phyloP scores from a whole-genome alignment of 805 yeast genomes.

The Saccharomycopsis sp. region DNA sequence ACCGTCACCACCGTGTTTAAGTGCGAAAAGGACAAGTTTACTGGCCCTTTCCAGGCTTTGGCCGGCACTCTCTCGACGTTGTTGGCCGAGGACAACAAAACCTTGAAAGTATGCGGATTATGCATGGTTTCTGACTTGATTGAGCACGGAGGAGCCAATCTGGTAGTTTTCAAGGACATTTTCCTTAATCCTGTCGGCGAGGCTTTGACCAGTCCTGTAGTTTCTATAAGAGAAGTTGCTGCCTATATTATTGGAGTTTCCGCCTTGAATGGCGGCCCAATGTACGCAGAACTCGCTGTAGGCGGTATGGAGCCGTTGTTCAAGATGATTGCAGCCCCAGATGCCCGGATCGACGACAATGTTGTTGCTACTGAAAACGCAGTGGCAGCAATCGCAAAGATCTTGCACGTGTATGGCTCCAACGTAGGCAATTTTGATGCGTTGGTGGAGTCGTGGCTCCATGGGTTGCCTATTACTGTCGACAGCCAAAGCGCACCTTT shows the following conservation, averaged over 20 bases:
- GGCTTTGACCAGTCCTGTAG: constrained; percentile 52
- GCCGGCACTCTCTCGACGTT: constrained; percentile 58
- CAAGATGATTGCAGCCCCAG: constrained; percentile 70
- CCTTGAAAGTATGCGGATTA: constrained; percentile 68
- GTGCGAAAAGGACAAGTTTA: constrained; percentile 47
- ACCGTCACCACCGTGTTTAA: constrained; percentile 67
- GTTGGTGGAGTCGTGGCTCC: constrained; percentile 70
- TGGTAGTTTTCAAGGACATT: constrained; percentile 56
- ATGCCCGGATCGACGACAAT: constrained; percentile 80
- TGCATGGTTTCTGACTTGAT: constrained; percentile 75
- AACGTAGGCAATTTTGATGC: constrained; percentile 54
- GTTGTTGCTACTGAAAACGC: constrained; percentile 83
- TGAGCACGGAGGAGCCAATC: constrained; percentile 68
- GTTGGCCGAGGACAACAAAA: constrained; percentile 59
- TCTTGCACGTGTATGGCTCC: constrained; percentile 58
- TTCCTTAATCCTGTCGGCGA: constrained; percentile 62
- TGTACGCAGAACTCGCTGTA: constrained; percentile 55
- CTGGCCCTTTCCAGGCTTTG: constrained; percentile 57
- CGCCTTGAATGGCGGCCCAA: constrained; percentile 70
- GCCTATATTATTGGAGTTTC: constrained; percentile 79
- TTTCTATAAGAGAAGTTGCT: constrained; percentile 81
- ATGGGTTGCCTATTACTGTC: constrained; percentile 70
- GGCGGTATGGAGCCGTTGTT: constrained; percentile 71
- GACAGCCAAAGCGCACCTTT: constrained; percentile 88
- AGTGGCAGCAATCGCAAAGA: constrained; percentile 75